These are phyloP conservation scores for Pythium vanterpoolii DNA, from an alignment of 352 stramenopile genomes.

Conservation along the genomic window DNA sequence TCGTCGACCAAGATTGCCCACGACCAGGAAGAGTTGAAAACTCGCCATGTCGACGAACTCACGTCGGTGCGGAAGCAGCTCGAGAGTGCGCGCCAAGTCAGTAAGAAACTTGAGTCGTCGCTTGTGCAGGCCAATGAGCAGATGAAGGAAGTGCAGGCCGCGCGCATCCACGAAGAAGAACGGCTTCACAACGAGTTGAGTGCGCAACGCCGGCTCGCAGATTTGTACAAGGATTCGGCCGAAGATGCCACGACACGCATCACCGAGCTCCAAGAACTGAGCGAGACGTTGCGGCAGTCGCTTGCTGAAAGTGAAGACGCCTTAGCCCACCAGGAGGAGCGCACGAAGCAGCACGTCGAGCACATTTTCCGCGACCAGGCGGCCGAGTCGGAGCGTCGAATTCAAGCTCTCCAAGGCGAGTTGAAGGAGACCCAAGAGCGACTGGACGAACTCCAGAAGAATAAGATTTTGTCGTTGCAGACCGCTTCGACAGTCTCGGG, in stretches of 20 bases:
- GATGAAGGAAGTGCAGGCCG: constrained; percentile 63
- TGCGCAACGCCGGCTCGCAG: constrained; percentile 60
- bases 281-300: constrained; percentile 52
- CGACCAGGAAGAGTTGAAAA: constrained; percentile 58
- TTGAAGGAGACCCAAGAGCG: constrained; percentile 49
- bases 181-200: constrained; percentile 63
- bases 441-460: constrained; percentile 59
- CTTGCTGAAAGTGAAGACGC: constrained; percentile 61
- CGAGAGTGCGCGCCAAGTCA: constrained; percentile 50
- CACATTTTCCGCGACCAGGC: constrained; percentile 74
- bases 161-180: constrained; percentile 60
- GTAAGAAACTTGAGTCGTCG: constrained; percentile 62
- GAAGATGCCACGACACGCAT: constrained; percentile 51
- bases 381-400: constrained; percentile 46
- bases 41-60: constrained; percentile 21
- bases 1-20: constrained; percentile 45
- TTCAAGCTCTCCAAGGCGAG: constrained; percentile 53
- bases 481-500: constrained; percentile 50
- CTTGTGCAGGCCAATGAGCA: constrained; percentile 64
- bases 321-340: constrained; percentile 56
- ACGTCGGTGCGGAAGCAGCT: constrained; percentile 33
- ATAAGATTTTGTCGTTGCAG: constrained; percentile 53
- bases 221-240: constrained; percentile 72
- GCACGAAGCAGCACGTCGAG: constrained; percentile 63
- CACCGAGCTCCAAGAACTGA: constrained; percentile 50